Percentiles rank a stretch among this genome's conserved stretches.
These are phyloP conservation scores for Lentinula sp. DNA, from an alignment of 768 basidiomycete species.

Conservation along the genomic window DNA sequence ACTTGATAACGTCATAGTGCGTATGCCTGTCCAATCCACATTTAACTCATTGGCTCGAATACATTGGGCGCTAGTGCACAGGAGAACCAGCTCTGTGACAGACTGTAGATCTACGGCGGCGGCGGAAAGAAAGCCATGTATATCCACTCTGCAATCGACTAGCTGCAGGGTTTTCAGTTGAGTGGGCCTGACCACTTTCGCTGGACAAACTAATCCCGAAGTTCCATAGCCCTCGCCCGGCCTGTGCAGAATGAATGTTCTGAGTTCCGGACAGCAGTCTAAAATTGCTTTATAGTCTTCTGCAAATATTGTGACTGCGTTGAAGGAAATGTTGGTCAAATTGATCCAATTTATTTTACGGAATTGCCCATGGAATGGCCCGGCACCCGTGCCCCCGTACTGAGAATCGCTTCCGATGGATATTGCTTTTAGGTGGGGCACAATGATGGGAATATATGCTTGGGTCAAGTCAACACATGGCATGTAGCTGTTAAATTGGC, in stretches of 20 bases:
- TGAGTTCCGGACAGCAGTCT: background rate
- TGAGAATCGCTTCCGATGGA: background rate
- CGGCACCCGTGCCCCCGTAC: background rate
- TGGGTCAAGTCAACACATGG: background rate
- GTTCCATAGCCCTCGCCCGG: background rate
- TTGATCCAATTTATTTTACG: background rate
- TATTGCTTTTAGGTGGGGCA: background rate
- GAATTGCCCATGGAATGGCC: background rate
- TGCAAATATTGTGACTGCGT: background rate
- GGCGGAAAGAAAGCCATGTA: background rate
- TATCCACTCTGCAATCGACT: background rate
- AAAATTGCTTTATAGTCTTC: background rate
- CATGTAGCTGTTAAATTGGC: background rate
- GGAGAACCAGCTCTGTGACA: background rate
- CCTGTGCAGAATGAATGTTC: background rate
- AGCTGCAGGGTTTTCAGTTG: background rate
- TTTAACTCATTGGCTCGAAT: background rate
- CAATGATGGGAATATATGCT: background rate
- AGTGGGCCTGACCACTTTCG: background rate
- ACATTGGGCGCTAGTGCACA: background rate
- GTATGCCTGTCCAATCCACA: background rate
- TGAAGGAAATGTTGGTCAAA: background rate
- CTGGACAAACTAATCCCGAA: background rate
- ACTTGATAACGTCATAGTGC: background rate
- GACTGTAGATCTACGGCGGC: background rate